Evolutionary conservation across 2,329 filamentous ascomycete genomes (phyloP), one percentile per base, ranked within the genome.

Genomic region (Phialophora expanda): DNA sequence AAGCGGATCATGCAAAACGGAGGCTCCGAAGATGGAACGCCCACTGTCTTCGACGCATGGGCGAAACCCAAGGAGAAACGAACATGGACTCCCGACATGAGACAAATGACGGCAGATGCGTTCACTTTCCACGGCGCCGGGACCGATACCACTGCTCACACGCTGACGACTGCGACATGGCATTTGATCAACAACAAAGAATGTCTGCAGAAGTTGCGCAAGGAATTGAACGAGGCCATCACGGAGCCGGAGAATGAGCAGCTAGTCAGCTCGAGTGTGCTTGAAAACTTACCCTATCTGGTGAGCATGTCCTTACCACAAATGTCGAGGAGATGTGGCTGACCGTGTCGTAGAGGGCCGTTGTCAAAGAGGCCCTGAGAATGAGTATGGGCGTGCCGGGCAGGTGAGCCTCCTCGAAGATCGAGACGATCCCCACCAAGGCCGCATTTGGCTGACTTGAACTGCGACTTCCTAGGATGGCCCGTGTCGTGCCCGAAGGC

Each of bases 11-110:
- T 63, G 65, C 56, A 41, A 24, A 67, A 57, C 20, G 44, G 64
- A 14, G 56, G 56, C n/a, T 65, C 57, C 4, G 58, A 30, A 12
- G 44, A 55, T 17, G 41, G 44, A 8, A 58, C 61, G 38, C 56
- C 63, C 58, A 22, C 67, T 76, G 20, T 66, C 70, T 17, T 73
- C 74, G 5, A 59, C 73, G 71, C 77, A 0, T 57, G 57, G 41
- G 61, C 30, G 12, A 58, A 54, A 17, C 62, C 62, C 28, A 60
- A 34, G 9, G 56, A 34, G 48, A 65, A 65, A 28, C 28, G 62
- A 11, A 26, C 7, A 4, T 65, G 32, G 30, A 65, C 38, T 17
- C 62, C 62, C 1, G 38, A 9, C 38, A 26, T 55, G 14, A 38
- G n/a, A 53, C 56, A 60, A 30, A 53, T 69, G 30, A 51, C 67